These are phyloP conservation scores for Teunomyces cretensis DNA, from an alignment of 805 yeast species.

Conservation along the genomic window DNA sequence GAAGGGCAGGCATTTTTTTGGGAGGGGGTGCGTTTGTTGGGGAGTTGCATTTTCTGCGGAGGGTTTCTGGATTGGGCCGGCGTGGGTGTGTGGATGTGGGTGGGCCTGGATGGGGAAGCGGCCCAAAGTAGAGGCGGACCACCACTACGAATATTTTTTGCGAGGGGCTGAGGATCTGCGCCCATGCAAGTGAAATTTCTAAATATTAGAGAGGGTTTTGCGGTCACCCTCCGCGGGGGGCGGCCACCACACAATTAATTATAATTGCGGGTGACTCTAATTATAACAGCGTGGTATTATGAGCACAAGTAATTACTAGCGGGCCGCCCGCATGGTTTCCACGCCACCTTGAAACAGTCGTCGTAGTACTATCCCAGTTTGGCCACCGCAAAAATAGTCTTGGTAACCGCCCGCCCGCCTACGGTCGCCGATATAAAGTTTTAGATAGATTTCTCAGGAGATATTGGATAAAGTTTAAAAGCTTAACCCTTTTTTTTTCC, in stretches of 20 bases:
- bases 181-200: slow-evolving; percentile 3
- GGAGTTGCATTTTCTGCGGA: background rate
- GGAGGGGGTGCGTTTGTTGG: background rate
- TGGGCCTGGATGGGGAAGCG: background rate
- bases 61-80: background rate
- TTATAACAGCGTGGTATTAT: background rate
- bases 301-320: background rate
- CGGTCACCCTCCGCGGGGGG: background rate
- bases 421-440: no score
- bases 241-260: background rate
- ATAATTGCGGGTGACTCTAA: background rate
- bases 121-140: background rate
- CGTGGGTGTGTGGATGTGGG: background rate
- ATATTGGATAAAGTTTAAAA: background rate
- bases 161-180: slow-evolving; percentile 1
- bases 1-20: background rate
- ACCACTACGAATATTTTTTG: slow-evolving; percentile 1
- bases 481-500: background rate
- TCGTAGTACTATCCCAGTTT: no score
- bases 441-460: background rate
- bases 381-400: no score
- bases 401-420: no score
- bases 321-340: no score
- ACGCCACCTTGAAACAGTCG: no score
- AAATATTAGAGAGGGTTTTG: background rate